These are phyloP conservation scores for Cucurbita pepo DNA, from an alignment of 306 rosid species.

Conservation along the genomic window DNA sequence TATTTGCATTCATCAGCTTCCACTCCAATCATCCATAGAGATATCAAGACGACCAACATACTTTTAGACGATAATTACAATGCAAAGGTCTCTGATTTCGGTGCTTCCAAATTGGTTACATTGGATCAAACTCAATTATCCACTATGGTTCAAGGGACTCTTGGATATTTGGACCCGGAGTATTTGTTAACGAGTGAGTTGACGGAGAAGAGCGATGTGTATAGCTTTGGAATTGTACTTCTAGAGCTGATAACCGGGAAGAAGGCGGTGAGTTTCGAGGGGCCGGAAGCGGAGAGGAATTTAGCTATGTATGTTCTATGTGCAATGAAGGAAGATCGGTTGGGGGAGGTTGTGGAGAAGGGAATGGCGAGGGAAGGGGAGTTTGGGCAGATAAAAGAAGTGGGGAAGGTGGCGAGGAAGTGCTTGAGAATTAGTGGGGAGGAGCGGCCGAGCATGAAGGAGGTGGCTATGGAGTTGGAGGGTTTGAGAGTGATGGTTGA, in stretches of 20 bases:
- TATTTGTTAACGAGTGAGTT: conserved; percentile 19
- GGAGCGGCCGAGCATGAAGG: conserved; percentile 42
- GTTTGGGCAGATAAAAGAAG: conserved; percentile 23
- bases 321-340: conserved; percentile 17
- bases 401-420: conserved; percentile 12
- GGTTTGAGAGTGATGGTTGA: conserved; percentile 8
- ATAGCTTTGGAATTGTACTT: conserved; percentile 37
- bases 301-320: conserved; percentile 18
- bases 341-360: conserved; percentile 22
- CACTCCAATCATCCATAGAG: conserved; percentile 31
- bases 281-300: conserved; percentile 7
- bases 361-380: conserved; percentile 1
- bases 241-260: conserved; percentile 32
- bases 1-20: conserved; percentile 25
- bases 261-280: conserved; percentile 10
- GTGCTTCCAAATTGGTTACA: conserved; percentile 26
- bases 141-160: conserved; percentile 35
- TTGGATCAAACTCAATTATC: conserved; percentile 14
- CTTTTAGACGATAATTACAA: conserved; percentile 17
- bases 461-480: conserved; percentile 32
- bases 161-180: conserved; percentile 32
- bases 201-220: conserved; percentile 31
- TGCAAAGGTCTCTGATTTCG: conserved; percentile 32
- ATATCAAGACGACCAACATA: conserved; percentile 30
- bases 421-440: conserved; percentile 25